Conservation (phyloP, 1,284 basidiomycete species). For the Trametes versicolor region DNA sequence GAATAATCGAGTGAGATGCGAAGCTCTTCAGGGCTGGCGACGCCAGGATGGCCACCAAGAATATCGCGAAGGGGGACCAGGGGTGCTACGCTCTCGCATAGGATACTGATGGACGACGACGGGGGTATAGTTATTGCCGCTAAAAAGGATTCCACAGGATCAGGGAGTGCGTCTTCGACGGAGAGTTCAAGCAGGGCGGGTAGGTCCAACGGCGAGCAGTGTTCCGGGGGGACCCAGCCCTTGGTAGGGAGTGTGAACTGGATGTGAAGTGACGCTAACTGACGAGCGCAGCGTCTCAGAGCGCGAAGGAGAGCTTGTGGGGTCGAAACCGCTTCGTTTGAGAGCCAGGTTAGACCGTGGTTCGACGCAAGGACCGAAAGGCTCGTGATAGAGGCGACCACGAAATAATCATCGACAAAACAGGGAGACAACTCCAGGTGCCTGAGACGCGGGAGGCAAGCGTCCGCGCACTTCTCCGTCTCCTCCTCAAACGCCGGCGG, state of each 20-base stretch:
- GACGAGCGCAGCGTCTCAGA: not conserved
- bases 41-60: not conserved
- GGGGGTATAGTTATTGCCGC: not conserved
- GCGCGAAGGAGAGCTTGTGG: not conserved
- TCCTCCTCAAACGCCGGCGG: not conserved
- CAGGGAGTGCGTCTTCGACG: not conserved
- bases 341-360: not conserved
- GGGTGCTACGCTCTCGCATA: not conserved
- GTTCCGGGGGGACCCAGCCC: not conserved
- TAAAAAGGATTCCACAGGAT: not conserved
- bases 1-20: too few relatives aligned
- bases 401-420: slow-evolving; percentile 1
- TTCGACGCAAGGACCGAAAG: not conserved
- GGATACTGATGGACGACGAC: not conserved
- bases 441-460: slow-evolving; percentile 3
- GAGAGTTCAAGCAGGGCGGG: not conserved
- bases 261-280: not conserved
- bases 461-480: not conserved
- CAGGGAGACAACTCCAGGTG: not conserved
- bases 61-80: not conserved
- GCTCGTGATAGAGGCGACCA: not conserved
- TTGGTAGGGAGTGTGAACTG: not conserved
- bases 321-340: not conserved
- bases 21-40: not conserved
- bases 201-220: not conserved